Evolutionary conservation across 75 land plant species (phyloP).

Genomic region (Gnetum montanum): DNA sequence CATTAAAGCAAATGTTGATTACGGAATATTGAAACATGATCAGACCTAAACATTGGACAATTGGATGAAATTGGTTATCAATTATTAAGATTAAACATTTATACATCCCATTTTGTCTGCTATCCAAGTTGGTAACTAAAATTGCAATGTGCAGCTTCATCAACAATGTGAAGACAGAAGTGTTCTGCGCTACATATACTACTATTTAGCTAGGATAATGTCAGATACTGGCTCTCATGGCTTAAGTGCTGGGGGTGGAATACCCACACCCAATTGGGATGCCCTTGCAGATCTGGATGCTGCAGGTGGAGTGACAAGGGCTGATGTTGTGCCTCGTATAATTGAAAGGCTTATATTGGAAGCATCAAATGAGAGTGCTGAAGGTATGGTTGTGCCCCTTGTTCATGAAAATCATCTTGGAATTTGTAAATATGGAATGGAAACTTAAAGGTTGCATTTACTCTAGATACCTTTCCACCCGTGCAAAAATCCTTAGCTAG

Average conservation of each 20-base stretch:
- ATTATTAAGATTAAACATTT: too few species aligned
- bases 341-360: constrained; percentile 64
- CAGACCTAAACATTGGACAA: too few species aligned
- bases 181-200: constrained; percentile 90
- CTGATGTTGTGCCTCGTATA: constrained; percentile 91
- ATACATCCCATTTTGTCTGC: too few species aligned
- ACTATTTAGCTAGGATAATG: constrained; percentile 83
- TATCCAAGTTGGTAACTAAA: too few species aligned
- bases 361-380: constrained; percentile 61
- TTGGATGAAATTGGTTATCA: too few species aligned
- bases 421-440: too few species aligned
- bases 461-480: too few species aligned
- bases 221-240: constrained; percentile 91
- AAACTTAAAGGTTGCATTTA: too few species aligned
- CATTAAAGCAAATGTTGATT: neutral
- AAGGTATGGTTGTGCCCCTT: constrained; percentile 45
- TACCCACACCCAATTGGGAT: constrained; percentile 99
- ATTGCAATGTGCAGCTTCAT: constrained; percentile 73
- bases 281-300: constrained; percentile 92
- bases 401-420: too few species aligned
- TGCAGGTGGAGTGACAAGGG: constrained; percentile 94
- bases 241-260: constrained; percentile 82
- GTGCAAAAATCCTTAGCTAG: too few species aligned
- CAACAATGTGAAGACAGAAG: constrained; percentile 90
- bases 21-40: too few species aligned